Evolutionary conservation across 495 filamentous ascomycete species (phyloP).

Genomic region (Trichoderma parareesei): DNA sequence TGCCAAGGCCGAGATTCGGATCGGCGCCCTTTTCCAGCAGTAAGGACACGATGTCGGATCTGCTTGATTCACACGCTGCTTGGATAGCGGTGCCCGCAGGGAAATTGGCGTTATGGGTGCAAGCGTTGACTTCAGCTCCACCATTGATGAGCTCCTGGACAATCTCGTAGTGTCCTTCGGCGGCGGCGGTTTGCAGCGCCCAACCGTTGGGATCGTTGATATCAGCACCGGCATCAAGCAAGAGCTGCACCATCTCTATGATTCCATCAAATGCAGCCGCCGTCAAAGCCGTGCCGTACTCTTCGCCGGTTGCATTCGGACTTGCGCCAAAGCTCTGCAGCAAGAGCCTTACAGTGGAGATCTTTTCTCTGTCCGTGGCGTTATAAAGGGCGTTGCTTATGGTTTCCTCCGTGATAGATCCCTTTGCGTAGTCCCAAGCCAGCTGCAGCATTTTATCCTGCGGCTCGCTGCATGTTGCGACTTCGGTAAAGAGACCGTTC

Average conservation of each 20-base stretch:
- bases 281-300: constrained; percentile 21
- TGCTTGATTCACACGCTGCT: constrained; percentile 22
- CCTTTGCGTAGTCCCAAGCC: neutral
- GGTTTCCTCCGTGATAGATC: constrained; percentile 17
- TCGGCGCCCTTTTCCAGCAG: constrained; percentile 25
- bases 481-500: neutral
- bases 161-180: constrained; percentile 25
- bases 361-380: constrained; percentile 25
- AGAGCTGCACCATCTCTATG: neutral
- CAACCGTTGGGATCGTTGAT: constrained; percentile 24
- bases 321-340: constrained; percentile 14
- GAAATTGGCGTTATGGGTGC: constrained; percentile 15
- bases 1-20: constrained; percentile 22
- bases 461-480: neutral
- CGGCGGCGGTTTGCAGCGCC: constrained; percentile 25
- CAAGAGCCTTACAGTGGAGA: constrained; percentile 22
- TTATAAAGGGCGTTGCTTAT: constrained; percentile 23
- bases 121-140: constrained; percentile 27
- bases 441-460: neutral
- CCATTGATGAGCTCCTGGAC: constrained; percentile 23
- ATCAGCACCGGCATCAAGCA: constrained; percentile 21
- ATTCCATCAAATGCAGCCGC: neutral
- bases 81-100: constrained; percentile 24
- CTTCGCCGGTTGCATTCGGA: constrained; percentile 24
- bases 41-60: constrained; percentile 22